phyloP scores from a whole-genome alignment of 2,329 filamentous ascomycete species.

The Aspergillus brasiliensis region DNA sequence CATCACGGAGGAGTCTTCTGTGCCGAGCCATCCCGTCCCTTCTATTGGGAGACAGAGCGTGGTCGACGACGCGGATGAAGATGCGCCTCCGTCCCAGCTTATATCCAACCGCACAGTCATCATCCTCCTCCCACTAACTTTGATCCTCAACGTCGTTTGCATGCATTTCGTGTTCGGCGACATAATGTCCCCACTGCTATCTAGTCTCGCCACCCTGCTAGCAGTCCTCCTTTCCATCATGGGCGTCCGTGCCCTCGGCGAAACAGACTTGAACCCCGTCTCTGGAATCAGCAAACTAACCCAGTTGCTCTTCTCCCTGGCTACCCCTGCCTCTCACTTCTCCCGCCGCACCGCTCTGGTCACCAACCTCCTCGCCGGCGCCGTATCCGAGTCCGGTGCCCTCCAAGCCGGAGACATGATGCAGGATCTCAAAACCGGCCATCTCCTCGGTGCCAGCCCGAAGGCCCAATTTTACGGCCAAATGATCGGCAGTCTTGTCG shows the following conservation, averaged over 20 bases:
- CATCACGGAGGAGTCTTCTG: slow-evolving; percentile 24
- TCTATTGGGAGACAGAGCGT: not conserved
- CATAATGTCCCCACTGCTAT: slow-evolving; percentile 77
- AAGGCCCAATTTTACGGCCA: slow-evolving; percentile 97
- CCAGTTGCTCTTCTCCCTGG: slow-evolving; percentile 89
- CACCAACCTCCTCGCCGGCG: slow-evolving; percentile 92
- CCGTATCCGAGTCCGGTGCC: slow-evolving; percentile 80
- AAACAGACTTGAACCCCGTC: slow-evolving; percentile 95
- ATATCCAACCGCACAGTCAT: slow-evolving; percentile 71
- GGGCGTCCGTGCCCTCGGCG: slow-evolving; percentile 66
- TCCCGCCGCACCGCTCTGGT: slow-evolving; percentile 80
- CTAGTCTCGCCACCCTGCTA: slow-evolving; percentile 76
- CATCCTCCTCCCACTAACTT: slow-evolving; percentile 74
- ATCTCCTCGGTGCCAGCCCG: slow-evolving; percentile 86
- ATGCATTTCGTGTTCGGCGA: slow-evolving; percentile 82
- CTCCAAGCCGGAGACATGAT: slow-evolving; percentile 94
- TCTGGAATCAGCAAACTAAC: slow-evolving; percentile 96
- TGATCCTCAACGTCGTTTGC: slow-evolving; percentile 76
- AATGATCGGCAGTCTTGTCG: slow-evolving; percentile 82
- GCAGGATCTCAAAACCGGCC: slow-evolving; percentile 95
- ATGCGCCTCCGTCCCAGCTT: slow-evolving; percentile 81
- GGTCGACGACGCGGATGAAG: slow-evolving; percentile 60
- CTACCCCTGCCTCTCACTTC: slow-evolving; percentile 76
- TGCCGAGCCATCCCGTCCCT: slow-evolving; percentile 11
- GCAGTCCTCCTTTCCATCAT: slow-evolving; percentile 70